Base-by-base conservation (phyloP, 805 yeast genomes). In the Nadsonia fulvescens region DNA sequence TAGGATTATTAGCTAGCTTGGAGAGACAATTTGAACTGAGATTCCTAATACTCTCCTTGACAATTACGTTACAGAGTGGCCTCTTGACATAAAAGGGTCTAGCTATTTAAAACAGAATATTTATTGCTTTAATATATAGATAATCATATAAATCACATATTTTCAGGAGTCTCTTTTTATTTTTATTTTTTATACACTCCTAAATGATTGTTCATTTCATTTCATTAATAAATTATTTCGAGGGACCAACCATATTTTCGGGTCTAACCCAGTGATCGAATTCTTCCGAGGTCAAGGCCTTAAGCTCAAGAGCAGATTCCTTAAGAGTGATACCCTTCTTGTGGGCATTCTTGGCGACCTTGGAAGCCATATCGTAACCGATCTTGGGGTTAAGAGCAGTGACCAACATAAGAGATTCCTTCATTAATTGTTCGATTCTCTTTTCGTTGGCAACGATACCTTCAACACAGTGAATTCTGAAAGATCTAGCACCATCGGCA, bases 311-410 rank as follows among this genome's bases (percentile, higher is more conserved):
- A 34, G 95, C 94, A 36, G 92, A 71, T 56, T 82, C 77, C 61
- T 89, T 89, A 58, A 89, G 68, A 23, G 98, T 89, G 44, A 86
- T 64, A 14, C 95, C 94, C 65, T 89, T 82, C 63, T 83, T 76
- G 70, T 89, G 96, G 25, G 98, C 98, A 51, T 89, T 79, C 67
- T 89, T 89, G 42, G 98, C 98, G 29, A 82, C 86, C 70, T 86
- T 83, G 32, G 95, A 81, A 32, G 98, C 96, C 43, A 72, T 67
- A 50, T 89, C 98, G 61, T 89, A 89, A 46, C 98, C 98, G 44
- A 89, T 89, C 72, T 86, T 82, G 46, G 98, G 95, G 70, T 89
- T 89, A 50, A 89, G 68, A 14, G 98, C 95, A 32, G 98, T 89
- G 27, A 89, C 98, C 58, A 89, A 69, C 98, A 89, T 89, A 50